A percentile compares a stretch with the other conserved stretches of the same genome.
Evolutionary conservation across 768 basidiomycete genomes (phyloP).

Genomic region (Russula virescens): DNA sequence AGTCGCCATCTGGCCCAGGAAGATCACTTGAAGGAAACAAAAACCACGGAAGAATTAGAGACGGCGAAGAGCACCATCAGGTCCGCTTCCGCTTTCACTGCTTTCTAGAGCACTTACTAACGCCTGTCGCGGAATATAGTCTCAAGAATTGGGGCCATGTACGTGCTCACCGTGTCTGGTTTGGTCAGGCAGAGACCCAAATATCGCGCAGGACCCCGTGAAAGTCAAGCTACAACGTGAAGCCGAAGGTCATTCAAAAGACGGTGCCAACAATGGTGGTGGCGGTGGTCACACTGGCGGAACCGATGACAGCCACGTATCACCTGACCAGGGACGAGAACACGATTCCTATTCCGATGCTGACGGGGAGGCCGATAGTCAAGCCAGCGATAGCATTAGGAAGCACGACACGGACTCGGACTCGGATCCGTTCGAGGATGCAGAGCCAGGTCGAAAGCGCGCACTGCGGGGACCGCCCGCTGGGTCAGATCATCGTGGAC

Average conservation of each 20-base stretch:
- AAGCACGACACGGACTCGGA: neutral
- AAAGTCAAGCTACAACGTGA: conserved; percentile 27
- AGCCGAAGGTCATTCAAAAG: neutral
- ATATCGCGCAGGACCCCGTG: conserved; percentile 28
- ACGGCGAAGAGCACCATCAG: conserved; percentile 33
- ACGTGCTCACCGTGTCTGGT: neutral
- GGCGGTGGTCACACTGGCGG: too few relatives aligned
- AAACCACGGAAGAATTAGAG: conserved; percentile 30
- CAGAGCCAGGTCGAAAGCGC: conserved; percentile 6
- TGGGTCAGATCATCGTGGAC: neutral
- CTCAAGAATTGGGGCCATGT: conserved; percentile 35
- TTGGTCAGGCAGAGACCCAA: neutral
- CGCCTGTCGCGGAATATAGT: conserved; percentile 18
- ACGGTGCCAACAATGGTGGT: neutral
- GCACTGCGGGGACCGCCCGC: neutral
- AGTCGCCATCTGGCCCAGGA: conserved; percentile 33
- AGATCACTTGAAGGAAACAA: conserved; percentile 31
- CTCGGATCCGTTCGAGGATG: conserved; percentile 20
- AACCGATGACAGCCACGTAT: neutral
- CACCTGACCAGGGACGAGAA: neutral
- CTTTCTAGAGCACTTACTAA: too few relatives aligned
- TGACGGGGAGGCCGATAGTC: conserved; percentile 7
- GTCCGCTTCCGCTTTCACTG: neutral
- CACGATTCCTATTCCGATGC: neutral
- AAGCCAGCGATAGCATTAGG: neutral